These are phyloP conservation scores for Pythium chondricola DNA, from an alignment of 352 stramenopile species.

Conservation along the genomic window DNA sequence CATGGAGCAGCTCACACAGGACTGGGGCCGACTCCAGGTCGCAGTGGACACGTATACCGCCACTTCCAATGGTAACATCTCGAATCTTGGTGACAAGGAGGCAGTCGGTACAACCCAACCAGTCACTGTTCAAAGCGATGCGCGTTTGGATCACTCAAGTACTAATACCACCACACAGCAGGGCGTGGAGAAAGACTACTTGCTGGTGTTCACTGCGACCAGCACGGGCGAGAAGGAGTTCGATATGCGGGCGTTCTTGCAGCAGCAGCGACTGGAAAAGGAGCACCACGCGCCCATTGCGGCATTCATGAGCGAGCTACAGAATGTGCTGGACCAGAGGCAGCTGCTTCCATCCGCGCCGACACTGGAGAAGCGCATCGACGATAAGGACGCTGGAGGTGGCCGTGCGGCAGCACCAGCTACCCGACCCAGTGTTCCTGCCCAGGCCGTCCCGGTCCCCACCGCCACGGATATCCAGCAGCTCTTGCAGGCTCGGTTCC, in stretches of 20 bases:
- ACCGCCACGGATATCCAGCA: constrained; percentile 15
- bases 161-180: background rate
- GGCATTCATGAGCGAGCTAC: constrained; percentile 45
- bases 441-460: background rate
- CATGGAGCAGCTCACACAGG: constrained; percentile 11
- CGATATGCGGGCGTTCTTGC: constrained; percentile 41
- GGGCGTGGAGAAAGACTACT: constrained; percentile 16
- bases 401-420: no score
- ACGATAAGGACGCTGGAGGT: constrained; percentile 16
- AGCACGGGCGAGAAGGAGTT: constrained; percentile 64
- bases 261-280: constrained; percentile 24
- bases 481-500: constrained; percentile 15
- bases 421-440: background rate
- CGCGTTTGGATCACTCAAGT: background rate
- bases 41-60: background rate
- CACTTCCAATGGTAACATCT: no score
- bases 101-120: no score
- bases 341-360: constrained; percentile 20
- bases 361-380: constrained; percentile 35
- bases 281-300: constrained; percentile 10
- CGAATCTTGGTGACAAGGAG: no score
- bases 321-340: constrained; percentile 43
- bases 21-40: constrained; percentile 16
- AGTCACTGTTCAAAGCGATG: background rate
- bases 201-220: constrained; percentile 66